Conservation (phyloP, 768 basidiomycete genomes). For the Boletus sp. region DNA sequence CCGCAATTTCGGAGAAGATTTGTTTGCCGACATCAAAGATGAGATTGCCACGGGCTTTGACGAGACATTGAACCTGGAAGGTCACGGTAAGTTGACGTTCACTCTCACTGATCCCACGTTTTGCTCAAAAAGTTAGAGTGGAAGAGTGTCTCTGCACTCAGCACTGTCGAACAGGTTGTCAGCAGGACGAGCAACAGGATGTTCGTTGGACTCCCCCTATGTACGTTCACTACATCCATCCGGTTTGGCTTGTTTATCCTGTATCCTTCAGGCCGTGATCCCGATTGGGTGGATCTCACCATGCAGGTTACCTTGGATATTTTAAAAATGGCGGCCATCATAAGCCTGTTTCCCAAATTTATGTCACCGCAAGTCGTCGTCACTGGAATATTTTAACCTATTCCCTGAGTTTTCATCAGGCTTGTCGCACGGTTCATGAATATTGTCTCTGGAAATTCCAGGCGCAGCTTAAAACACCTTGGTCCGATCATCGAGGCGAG, state of each 20-base stretch:
- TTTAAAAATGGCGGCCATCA: constrained; percentile 7
- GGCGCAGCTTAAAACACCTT: constrained; percentile 15
- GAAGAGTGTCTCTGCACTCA: constrained; percentile 9
- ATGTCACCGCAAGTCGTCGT: constrained; percentile 29
- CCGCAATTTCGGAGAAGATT: constrained; percentile 34
- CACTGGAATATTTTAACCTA: background rate
- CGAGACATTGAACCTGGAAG: constrained; percentile 32
- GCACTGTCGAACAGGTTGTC: constrained; percentile 1
- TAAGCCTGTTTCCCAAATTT: constrained; percentile 34
- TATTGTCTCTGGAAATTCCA: constrained; percentile 2
- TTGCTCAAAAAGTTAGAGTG: constrained; percentile 3
- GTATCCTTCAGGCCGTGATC: constrained; percentile 7
- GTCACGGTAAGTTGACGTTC: constrained; percentile 12
- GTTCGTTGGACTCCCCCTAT: constrained; percentile 19
- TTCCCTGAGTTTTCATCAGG: background rate
- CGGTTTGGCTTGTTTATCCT: background rate
- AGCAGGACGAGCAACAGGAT: constrained; percentile 9
- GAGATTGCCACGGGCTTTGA: constrained; percentile 44
- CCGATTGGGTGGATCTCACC: constrained; percentile 34
- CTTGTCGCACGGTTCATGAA: background rate
- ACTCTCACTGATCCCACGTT: background rate
- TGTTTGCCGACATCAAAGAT: constrained; percentile 42
- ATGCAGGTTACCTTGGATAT: constrained; percentile 26
- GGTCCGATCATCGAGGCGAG: constrained; percentile 26
- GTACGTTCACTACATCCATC: background rate